Evolutionary conservation across 116 monocot genomes (phyloP).

Genomic region (Zostera marina): DNA sequence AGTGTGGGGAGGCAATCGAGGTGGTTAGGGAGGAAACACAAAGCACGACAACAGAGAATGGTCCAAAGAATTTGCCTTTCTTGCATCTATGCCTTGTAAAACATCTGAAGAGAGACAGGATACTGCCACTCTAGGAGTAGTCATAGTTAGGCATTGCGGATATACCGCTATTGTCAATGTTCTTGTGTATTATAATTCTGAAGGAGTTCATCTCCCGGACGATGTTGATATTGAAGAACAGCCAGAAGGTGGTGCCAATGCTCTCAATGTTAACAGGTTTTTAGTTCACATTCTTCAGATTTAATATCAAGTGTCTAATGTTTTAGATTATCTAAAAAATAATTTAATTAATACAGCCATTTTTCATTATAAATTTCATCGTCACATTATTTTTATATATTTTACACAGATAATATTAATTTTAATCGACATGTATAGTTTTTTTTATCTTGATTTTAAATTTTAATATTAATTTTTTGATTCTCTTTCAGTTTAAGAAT

Average conservation of each 20-base stretch:
- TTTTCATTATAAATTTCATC: too few relatives aligned
- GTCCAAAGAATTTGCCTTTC: slow-evolving; percentile 62
- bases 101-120: slow-evolving; percentile 96
- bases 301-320: too few relatives aligned
- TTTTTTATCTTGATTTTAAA: too few relatives aligned
- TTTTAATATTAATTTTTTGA: not conserved
- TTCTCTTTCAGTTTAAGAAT: slow-evolving; percentile 60
- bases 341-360: too few relatives aligned
- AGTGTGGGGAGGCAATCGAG: slow-evolving; percentile 79
- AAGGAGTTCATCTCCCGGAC: slow-evolving; percentile 9
- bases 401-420: too few relatives aligned
- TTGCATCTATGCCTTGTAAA: slow-evolving; percentile 82
- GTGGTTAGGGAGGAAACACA: slow-evolving; percentile 73
- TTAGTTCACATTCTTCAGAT: too few relatives aligned
- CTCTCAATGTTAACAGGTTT: slow-evolving; percentile 83
- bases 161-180: slow-evolving; percentile 74
- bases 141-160: slow-evolving; percentile 74
- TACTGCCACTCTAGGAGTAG: slow-evolving; percentile 74
- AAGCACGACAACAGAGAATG: slow-evolving; percentile 48
- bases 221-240: slow-evolving; percentile 72
- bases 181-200: slow-evolving; percentile 20
- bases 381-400: too few relatives aligned
- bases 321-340: too few relatives aligned
- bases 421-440: too few relatives aligned
- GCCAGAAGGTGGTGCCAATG: slow-evolving; percentile 79